phyloP scores from a whole-genome alignment of 192 early-diverging fungal species.

The Spinellus fusiger region DNA sequence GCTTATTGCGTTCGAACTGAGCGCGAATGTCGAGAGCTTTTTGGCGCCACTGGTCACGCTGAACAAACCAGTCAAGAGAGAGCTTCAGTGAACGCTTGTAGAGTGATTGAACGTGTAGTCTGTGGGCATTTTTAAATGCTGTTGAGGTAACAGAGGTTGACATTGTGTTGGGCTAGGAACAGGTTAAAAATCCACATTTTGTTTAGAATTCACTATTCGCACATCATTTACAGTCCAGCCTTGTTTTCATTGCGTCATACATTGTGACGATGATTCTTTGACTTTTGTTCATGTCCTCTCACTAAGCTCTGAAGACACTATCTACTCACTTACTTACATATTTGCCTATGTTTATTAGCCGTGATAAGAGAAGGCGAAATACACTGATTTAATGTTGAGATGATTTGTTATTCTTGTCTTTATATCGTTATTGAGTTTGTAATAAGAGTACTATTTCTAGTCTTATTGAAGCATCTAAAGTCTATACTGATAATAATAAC shows the following conservation, averaged over 20 bases:
- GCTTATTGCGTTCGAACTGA: conserved; percentile 77
- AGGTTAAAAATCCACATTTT: background rate
- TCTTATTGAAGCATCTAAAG: too few relatives aligned
- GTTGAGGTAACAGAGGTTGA: conserved; percentile 16
- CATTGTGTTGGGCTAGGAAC: background rate
- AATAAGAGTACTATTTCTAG: too few relatives aligned
- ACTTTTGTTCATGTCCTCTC: too few relatives aligned
- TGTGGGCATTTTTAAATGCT: conserved; percentile 50
- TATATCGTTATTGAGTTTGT: too few relatives aligned
- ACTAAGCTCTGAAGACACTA: too few relatives aligned
- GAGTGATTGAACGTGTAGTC: conserved; percentile 69
- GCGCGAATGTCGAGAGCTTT: conserved; percentile 80
- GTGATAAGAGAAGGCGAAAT: too few relatives aligned
- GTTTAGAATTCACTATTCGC: background rate
- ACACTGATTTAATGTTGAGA: too few relatives aligned
- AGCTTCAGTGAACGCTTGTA: conserved; percentile 81
- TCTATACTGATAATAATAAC: too few relatives aligned
- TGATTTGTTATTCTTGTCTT: too few relatives aligned
- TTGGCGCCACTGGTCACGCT: conserved; percentile 69
- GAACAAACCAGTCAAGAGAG: conserved; percentile 86
- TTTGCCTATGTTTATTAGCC: too few relatives aligned
- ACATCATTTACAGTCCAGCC: background rate
- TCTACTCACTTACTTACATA: too few relatives aligned
- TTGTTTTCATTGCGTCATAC: background rate
- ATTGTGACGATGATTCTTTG: conserved; percentile 18